Conservation (phyloP, 768 basidiomycete genomes). For the Cubamyces sp. region DNA sequence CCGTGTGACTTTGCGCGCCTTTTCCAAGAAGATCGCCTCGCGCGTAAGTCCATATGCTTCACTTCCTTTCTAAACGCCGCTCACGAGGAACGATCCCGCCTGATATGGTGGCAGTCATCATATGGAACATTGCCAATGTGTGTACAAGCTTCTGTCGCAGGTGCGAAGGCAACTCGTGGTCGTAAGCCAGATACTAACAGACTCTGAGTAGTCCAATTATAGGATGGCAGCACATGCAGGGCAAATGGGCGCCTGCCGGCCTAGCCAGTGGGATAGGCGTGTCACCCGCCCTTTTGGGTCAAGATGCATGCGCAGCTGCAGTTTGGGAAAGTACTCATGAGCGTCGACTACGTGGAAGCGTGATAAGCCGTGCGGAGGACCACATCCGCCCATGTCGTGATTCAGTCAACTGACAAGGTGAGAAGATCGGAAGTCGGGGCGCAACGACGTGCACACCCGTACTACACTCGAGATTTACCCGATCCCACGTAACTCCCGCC, state of each 20-base stretch:
- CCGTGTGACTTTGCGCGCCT: conserved; percentile 22
- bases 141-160: conserved; percentile 11
- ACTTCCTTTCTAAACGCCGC: conserved; percentile 6
- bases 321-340: conserved; percentile 20
- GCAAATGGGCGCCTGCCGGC: not conserved
- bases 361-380: conserved; percentile 15
- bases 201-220: not conserved
- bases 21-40: conserved; percentile 1
- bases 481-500: conserved; percentile 25
- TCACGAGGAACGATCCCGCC: conserved; percentile 19
- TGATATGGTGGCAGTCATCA: conserved; percentile 11
- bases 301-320: conserved; percentile 1
- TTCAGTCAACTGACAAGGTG: conserved; percentile 30
- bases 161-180: conserved; percentile 15
- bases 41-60: conserved; percentile 23
- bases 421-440: conserved; percentile 29
- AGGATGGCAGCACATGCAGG: conserved; percentile 12
- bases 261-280: conserved; percentile 2
- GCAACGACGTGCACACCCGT: conserved; percentile 24
- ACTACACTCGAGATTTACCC: conserved; percentile 35
- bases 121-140: conserved; percentile 7
- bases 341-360: conserved; percentile 19
- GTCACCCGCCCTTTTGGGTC: conserved; percentile 7
- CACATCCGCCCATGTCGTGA: conserved; percentile 17
- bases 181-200: conserved; percentile 15